A percentile compares a stretch with the other conserved stretches of the same genome.
Evolutionary conservation across 1,284 basidiomycete species (phyloP).

Genomic region (Tilletia caries): DNA sequence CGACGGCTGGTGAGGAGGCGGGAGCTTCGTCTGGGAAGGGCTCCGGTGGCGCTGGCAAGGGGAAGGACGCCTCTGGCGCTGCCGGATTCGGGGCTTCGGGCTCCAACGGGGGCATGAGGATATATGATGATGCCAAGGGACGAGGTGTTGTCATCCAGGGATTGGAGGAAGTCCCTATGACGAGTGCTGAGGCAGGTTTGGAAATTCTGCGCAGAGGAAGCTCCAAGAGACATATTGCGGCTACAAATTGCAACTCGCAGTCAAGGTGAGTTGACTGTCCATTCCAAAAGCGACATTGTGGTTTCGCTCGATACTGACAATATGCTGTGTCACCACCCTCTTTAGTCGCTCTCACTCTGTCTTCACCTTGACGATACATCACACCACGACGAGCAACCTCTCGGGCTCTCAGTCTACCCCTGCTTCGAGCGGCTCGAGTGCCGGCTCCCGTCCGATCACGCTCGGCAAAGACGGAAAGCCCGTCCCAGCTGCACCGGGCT

Average conservation of each 20-base stretch:
- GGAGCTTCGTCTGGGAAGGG: neutral
- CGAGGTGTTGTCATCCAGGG: conserved; percentile 63
- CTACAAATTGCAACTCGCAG: conserved; percentile 96
- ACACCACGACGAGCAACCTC: conserved; percentile 6
- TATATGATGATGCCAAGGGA: neutral
- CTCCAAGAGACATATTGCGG: conserved; percentile 84
- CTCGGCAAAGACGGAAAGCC: conserved; percentile 55
- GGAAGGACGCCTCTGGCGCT: neutral
- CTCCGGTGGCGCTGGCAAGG: neutral
- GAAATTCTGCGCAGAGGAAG: conserved; percentile 82
- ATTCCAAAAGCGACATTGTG: neutral
- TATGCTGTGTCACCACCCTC: neutral
- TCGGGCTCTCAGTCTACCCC: neutral
- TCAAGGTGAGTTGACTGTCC: conserved; percentile 61
- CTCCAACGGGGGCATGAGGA: conserved; percentile 3
- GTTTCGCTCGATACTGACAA: neutral
- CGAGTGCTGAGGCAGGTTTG: conserved; percentile 78
- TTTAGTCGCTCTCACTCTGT: conserved; percentile 88
- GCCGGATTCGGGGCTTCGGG: neutral
- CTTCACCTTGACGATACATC: conserved; percentile 90
- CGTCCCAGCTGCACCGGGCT: neutral
- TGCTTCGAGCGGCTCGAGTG: neutral
- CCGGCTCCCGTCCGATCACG: conserved; percentile 50
- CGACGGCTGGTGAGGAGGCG: no score
- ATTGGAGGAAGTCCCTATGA: conserved; percentile 82